A percentile compares a stretch with the other conserved stretches of the same genome.
phyloP scores from a whole-genome alignment of 495 filamentous ascomycete genomes.

The Aspergillus avenaceus region DNA sequence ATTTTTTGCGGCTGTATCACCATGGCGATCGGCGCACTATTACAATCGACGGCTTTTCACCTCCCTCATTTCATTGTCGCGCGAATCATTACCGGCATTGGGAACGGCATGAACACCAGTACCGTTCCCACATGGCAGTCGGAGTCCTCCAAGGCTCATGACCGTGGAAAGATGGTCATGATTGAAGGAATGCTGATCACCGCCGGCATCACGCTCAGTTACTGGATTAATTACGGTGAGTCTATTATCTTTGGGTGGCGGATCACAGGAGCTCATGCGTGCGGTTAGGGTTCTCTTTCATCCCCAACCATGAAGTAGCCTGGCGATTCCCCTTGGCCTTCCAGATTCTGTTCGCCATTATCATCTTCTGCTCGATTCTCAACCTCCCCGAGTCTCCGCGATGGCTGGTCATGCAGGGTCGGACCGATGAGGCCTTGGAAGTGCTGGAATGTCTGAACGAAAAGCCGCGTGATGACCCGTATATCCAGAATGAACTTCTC shows the following conservation, averaged over 20 bases:
- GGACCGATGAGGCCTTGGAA: constrained; percentile 57
- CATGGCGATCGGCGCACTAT: constrained; percentile 61
- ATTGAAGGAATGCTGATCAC: constrained; percentile 68
- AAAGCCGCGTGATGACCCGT: constrained; percentile 52
- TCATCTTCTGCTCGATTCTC: constrained; percentile 54
- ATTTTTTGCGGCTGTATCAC: constrained; percentile 63
- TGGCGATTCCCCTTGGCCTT: constrained; percentile 77
- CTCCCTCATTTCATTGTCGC: constrained; percentile 63
- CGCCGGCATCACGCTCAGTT: constrained; percentile 60
- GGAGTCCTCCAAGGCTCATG: constrained; percentile 65
- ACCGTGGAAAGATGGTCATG: constrained; percentile 73
- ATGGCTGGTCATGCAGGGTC: constrained; percentile 66
- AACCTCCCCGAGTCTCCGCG: constrained; percentile 66
- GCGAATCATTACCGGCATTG: constrained; percentile 63
- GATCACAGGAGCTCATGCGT: not conserved
- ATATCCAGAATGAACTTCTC: constrained; percentile 60
- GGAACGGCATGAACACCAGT: constrained; percentile 57
- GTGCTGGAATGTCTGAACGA: constrained; percentile 51
- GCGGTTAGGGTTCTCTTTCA: constrained; percentile 49
- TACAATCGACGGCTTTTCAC: constrained; percentile 58
- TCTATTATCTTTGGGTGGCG: not conserved
- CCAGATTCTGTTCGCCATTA: constrained; percentile 59
- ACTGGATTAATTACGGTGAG: constrained; percentile 68
- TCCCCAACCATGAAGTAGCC: constrained; percentile 47
- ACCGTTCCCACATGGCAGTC: constrained; percentile 52